phyloP scores from a whole-genome alignment of 2,329 filamentous ascomycete genomes.

The Fusarium chaquense region DNA sequence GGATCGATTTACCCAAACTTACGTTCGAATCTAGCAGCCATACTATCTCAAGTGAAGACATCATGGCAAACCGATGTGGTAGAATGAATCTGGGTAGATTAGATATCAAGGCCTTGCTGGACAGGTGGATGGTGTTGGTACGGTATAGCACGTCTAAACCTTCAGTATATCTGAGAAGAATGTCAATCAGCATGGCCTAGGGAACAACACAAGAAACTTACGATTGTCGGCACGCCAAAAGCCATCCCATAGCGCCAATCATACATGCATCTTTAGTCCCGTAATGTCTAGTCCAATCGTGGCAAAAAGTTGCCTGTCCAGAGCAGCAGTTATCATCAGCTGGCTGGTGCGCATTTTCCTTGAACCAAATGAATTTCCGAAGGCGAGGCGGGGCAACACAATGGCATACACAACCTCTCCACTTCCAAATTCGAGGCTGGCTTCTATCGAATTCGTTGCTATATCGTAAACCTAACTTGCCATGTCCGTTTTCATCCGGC shows the following conservation, averaged over 20 bases:
- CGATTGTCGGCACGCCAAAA: not conserved
- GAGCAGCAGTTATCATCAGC: not conserved
- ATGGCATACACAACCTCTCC: not conserved
- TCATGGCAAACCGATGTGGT: not conserved
- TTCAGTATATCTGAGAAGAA: not conserved
- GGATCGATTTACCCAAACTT: not conserved
- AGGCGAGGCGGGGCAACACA: not conserved
- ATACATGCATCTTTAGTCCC: not conserved
- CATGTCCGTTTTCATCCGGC: not conserved
- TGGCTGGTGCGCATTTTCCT: not conserved
- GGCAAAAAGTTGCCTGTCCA: not conserved
- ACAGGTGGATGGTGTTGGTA: not conserved
- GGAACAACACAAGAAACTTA: rapidly evolving
- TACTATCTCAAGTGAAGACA: not conserved
- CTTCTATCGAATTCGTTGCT: not conserved
- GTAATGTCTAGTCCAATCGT: not conserved
- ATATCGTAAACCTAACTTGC: not conserved
- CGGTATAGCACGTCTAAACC: not conserved
- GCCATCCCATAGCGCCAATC: not conserved
- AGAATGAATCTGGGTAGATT: not conserved
- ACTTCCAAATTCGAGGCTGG: not conserved
- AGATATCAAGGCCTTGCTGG: not conserved
- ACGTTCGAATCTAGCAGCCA: not conserved
- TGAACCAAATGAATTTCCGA: rapidly evolving
- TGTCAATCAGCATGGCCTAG: too few relatives aligned